These are phyloP conservation scores for Colletotrichum lindemuthianum DNA, from an alignment of 2,329 filamentous ascomycete genomes.

Conservation along the genomic window DNA sequence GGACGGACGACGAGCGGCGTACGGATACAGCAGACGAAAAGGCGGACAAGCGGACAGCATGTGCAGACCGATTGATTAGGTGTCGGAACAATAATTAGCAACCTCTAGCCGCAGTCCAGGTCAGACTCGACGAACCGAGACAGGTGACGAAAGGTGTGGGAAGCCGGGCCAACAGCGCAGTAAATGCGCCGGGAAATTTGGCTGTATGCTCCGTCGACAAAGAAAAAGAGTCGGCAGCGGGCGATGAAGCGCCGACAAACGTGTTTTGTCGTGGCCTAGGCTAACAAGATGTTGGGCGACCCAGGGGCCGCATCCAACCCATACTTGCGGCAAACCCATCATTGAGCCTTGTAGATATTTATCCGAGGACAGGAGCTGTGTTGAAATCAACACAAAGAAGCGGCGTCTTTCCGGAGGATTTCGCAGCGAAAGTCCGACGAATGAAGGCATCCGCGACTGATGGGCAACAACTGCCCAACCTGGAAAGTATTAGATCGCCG, in stretches of 20 bases:
- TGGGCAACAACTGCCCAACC: too few species aligned
- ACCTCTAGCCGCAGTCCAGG: conserved; percentile 2
- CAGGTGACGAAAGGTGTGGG: conserved; percentile 25
- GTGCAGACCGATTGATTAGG: conserved; percentile 14
- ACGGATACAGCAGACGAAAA: too few species aligned
- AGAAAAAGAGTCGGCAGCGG: too few species aligned
- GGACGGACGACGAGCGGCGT: not conserved
- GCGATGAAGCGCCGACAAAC: not conserved
- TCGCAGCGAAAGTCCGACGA: not conserved
- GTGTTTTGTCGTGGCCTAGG: conserved; percentile 6
- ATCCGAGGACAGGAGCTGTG: conserved; percentile 15
- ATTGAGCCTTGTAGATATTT: not conserved
- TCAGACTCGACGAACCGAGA: conserved; percentile 21
- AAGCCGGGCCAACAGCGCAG: conserved; percentile 7
- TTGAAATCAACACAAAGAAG: not conserved
- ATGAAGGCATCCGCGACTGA: not conserved
- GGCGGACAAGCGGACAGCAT: not conserved
- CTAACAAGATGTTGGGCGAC: conserved; percentile 1
- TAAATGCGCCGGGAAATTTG: not conserved
- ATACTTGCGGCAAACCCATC: conserved; percentile 13
- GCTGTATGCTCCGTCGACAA: too few species aligned
- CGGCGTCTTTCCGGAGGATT: not conserved
- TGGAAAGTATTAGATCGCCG: too few species aligned
- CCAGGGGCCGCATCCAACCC: conserved; percentile 1
- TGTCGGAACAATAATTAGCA: conserved; percentile 19